Base-by-base conservation (phyloP, 2,329 filamentous ascomycete genomes). In the Cladophialophora yegresii region DNA sequence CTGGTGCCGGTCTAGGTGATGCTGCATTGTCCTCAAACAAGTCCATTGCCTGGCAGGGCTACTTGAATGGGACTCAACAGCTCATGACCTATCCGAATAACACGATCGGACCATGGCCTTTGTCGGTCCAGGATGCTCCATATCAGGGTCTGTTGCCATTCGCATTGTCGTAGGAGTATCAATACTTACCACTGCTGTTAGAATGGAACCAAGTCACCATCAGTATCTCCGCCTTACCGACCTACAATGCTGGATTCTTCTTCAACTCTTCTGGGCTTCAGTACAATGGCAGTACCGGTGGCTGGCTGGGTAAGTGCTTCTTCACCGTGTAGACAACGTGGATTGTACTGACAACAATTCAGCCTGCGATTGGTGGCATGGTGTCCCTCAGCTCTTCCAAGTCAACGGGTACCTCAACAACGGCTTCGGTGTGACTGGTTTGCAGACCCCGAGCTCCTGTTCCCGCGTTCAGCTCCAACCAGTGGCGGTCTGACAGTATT, bases 351-450 rank as follows among this genome's bases (percentile, higher is more conserved):
- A 68, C 54, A 54, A n/a, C 43, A 16, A 58, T 53, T 13, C 55
- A 65, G 70, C 69, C 20, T 71, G 70, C 55, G 70, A 71, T 36
- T 71, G 69, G 69, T 71, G 66, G 68, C 65, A 69, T 43, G 61
- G 60, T 16, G 61, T 54, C 6, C 69, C 69, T 22, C 67, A 70
- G 50, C 61, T 71, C 30, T 71, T 70, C 67, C 63, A 69, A n/a
- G 43, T 61, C 28, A 64, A 64, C 33, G 63, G 62, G 12, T 62
- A 62, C 55, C n/a, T 32, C 12, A 57, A 63, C 40, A 61, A 58
- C 51, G 51, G 51, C 28, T 54, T 54, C 16, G 51, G 51, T 16
- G 26, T 54, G 28, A 28, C 28, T 32, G 51, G 51, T 12, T 54
- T 54, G 8, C 54, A 62, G 16, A 33, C 66, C n/a, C 68, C 70